These are phyloP conservation scores for Phyllosticta ampelicida DNA, from an alignment of 2,329 filamentous ascomycete species.

Conservation along the genomic window DNA sequence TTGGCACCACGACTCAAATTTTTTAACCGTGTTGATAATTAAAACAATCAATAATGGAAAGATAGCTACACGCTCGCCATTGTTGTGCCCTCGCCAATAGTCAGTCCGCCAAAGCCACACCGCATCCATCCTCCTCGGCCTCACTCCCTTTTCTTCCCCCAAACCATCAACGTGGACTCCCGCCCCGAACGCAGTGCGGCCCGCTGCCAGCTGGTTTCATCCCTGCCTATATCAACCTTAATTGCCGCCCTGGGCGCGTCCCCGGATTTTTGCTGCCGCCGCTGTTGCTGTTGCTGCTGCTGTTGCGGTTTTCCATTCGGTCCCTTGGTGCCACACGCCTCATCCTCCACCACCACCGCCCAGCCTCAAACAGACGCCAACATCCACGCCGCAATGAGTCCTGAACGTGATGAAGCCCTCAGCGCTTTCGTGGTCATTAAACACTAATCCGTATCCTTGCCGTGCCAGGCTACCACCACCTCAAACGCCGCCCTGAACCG, in stretches of 20 bases:
- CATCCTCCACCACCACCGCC: background rate
- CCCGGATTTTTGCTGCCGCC: background rate
- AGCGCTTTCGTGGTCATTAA: background rate
- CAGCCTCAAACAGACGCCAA: background rate
- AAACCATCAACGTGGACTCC: background rate
- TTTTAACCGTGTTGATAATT: no score
- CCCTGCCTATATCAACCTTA: background rate
- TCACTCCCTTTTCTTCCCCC: no score
- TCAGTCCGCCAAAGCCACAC: background rate
- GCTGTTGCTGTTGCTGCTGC: background rate
- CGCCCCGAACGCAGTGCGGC: background rate
- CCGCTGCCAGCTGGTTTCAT: background rate
- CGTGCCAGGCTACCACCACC: background rate
- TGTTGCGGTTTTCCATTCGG: background rate
- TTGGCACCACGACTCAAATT: no score
- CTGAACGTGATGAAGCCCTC: no score
- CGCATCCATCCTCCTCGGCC: background rate
- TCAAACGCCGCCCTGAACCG: background rate
- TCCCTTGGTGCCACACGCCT: background rate
- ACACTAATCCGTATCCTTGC: background rate
- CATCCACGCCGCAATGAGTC: no score
- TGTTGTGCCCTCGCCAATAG: no score
- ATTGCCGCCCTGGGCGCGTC: background rate
- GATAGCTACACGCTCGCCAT: no score
- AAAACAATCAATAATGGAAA: no score